phyloP scores from a whole-genome alignment of 202 grass and related monocot genomes.

The Dendrocalamus latiflorus region DNA sequence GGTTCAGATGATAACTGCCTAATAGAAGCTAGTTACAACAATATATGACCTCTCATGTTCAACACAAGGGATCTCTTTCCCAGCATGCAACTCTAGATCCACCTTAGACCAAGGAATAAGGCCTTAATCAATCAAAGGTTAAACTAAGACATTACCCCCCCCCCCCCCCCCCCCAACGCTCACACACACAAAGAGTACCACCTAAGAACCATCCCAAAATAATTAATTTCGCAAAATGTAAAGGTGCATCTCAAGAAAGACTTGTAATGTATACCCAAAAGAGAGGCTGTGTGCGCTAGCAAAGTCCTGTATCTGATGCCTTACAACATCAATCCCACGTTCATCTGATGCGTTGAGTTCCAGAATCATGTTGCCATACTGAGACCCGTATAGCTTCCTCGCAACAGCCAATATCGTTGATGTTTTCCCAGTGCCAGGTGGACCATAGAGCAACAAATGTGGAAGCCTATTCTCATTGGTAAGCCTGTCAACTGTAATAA shows the following conservation, averaged over 20 bases:
- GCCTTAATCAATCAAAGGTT: background rate
- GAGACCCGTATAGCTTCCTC: conserved; percentile 78
- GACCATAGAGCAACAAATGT: conserved; percentile 82
- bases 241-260: background rate
- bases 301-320: conserved; percentile 92
- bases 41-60: background rate
- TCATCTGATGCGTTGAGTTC: conserved; percentile 95
- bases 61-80: background rate
- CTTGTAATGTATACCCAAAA: conserved; percentile 54
- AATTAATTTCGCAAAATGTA: background rate
- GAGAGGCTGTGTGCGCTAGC: conserved; percentile 77
- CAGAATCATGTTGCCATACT: conserved; percentile 96
- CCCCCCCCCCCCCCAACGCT: no score
- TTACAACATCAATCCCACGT: conserved; percentile 88
- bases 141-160: background rate
- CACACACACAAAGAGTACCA: background rate
- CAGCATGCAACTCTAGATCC: background rate
- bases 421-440: conserved; percentile 86
- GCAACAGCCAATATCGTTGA: conserved; percentile 91
- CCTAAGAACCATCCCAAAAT: background rate
- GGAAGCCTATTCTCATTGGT: conserved; percentile 92
- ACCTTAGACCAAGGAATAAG: background rate
- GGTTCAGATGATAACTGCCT: background rate
- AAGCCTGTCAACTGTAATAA: conserved; percentile 63
- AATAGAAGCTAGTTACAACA: background rate